phyloP scores from a whole-genome alignment of 2,329 filamentous ascomycete species.

The Pyricularia grisea region DNA sequence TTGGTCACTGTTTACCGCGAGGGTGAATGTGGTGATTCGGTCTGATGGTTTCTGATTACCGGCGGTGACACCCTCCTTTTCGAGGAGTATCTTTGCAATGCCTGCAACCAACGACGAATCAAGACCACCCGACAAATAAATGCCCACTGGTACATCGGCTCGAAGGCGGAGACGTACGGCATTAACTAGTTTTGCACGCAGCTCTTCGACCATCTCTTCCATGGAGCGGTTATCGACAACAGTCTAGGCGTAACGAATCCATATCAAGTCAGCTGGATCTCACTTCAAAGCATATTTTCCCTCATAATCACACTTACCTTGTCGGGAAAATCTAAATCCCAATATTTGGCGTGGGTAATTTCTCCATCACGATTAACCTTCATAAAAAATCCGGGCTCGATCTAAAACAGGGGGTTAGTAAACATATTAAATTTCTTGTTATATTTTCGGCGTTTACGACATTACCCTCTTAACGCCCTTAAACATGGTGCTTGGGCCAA shows the following conservation, averaged over 20 bases:
- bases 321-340: slow-evolving; percentile 41
- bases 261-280: not conserved
- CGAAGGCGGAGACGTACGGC: slow-evolving; percentile 42
- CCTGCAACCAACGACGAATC: slow-evolving; percentile 48
- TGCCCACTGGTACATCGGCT: slow-evolving; percentile 47
- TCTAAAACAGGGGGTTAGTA: not conserved
- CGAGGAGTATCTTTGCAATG: slow-evolving; percentile 40
- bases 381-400: slow-evolving; percentile 31
- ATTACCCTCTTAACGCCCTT: slow-evolving; percentile 33
- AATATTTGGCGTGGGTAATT: slow-evolving; percentile 34
- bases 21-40: slow-evolving; percentile 31
- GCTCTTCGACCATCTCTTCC: slow-evolving; percentile 39
- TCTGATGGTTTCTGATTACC: slow-evolving; percentile 27
- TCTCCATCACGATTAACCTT: slow-evolving; percentile 24
- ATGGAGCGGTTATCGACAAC: slow-evolving; percentile 29
- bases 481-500: slow-evolving; percentile 38
- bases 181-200: slow-evolving; percentile 39
- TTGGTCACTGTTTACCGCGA: slow-evolving; percentile 31
- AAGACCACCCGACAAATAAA: slow-evolving; percentile 48
- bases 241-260: not conserved
- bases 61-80: slow-evolving; percentile 31
- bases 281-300: too few relatives aligned
- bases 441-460: too few relatives aligned
- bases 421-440: too few relatives aligned
- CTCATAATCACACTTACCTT: slow-evolving; percentile 26